Evolutionary conservation across 257 asterid genomes (phyloP).

Genomic region (Plantago elongata): DNA sequence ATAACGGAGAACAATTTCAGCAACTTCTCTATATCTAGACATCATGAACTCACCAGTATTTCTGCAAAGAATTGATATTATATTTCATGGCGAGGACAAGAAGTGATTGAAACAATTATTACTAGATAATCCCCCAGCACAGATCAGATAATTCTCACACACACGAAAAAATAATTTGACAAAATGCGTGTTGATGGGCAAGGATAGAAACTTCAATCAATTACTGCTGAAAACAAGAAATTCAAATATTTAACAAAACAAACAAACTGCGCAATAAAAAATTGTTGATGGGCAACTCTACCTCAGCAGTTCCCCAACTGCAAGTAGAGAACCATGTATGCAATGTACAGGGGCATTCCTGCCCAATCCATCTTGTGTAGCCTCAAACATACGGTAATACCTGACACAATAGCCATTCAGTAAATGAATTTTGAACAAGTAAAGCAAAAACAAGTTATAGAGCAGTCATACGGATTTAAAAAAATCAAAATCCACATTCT

Average conservation of each 20-base stretch:
- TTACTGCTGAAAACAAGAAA: no score
- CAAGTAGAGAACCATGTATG: conserved; percentile 97
- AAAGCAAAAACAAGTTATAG: neutral
- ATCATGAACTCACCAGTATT: conserved; percentile 99
- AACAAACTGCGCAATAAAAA: conserved; percentile 17
- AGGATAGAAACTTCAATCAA: no score
- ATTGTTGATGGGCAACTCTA: conserved; percentile 32
- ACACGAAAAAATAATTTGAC: no score
- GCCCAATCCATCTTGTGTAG: conserved; percentile 95
- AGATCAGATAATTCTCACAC: no score
- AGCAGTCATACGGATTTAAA: conserved; percentile 4
- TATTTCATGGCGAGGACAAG: conserved; percentile 13
- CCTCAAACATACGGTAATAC: conserved; percentile 99
- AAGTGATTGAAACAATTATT: neutral
- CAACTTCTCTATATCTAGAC: conserved; percentile 99
- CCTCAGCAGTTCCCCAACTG: conserved; percentile 99
- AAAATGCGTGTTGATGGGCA: no score
- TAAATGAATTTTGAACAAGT: conserved; percentile 6
- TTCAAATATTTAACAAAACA: neutral
- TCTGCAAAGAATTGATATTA: conserved; percentile 45
- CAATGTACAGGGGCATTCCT: conserved; percentile 90
- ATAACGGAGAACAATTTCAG: conserved; percentile 95
- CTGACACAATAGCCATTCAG: conserved; percentile 37
- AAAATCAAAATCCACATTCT: neutral
- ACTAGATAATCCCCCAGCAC: conserved; percentile 15